Conservation (phyloP, 2,329 filamentous ascomycete genomes). For the Metarhizium guizhouense region DNA sequence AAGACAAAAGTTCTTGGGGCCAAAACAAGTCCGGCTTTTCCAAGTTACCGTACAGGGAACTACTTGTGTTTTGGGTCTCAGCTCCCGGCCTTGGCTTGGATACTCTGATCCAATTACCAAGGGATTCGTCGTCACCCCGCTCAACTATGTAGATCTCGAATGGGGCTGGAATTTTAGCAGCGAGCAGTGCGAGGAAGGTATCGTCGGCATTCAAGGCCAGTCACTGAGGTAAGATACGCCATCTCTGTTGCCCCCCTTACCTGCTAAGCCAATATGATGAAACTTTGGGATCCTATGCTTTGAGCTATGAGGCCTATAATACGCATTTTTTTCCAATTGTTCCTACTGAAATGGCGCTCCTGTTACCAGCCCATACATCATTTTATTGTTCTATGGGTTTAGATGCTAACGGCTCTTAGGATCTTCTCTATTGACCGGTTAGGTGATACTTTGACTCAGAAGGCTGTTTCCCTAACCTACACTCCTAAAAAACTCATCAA, state of each 20-base stretch:
- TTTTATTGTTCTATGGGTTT: not conserved
- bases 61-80: constrained; percentile 79
- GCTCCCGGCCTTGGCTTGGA: constrained; percentile 90
- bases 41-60: constrained; percentile 81
- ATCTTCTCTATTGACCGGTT: constrained; percentile 89
- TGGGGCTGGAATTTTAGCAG: constrained; percentile 97
- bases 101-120: constrained; percentile 84
- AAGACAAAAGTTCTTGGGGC: constrained; percentile 85
- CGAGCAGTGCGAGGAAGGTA: constrained; percentile 85
- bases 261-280: constrained; percentile 55
- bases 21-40: constrained; percentile 83
- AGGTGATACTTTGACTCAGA: constrained; percentile 76
- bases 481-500: constrained; percentile 83
- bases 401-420: constrained; percentile 29
- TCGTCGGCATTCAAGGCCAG: constrained; percentile 87
- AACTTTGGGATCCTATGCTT: constrained; percentile 48
- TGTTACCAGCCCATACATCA: constrained; percentile 7
- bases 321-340: constrained; percentile 70
- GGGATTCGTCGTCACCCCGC: constrained; percentile 82
- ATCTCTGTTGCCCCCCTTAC: constrained; percentile 19
- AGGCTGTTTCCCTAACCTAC: constrained; percentile 78
- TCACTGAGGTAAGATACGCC: constrained; percentile 61
- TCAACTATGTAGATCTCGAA: constrained; percentile 81
- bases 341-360: constrained; percentile 71
- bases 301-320: constrained; percentile 45